phyloP scores from a whole-genome alignment of 805 yeast species.

The Yarrowia sp. region DNA sequence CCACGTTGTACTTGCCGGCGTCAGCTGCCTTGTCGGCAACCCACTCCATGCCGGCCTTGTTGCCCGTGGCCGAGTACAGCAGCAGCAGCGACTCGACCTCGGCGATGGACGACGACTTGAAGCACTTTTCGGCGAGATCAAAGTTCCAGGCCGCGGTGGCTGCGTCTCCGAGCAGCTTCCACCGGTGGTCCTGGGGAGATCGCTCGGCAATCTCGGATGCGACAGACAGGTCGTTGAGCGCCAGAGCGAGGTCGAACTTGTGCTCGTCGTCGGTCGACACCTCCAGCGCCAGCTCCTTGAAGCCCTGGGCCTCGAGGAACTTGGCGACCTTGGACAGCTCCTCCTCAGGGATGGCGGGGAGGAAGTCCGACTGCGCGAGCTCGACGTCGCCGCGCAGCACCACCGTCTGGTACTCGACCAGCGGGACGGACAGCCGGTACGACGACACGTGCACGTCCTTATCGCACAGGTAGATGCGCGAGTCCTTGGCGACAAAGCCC shows the following conservation, averaged over 20 bases:
- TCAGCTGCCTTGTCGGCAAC: conserved; percentile 66
- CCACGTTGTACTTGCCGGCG: conserved; percentile 82
- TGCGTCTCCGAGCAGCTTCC: conserved; percentile 90
- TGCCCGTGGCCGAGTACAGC: conserved; percentile 68
- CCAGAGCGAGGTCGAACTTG: conserved; percentile 82
- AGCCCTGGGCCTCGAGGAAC: conserved; percentile 91
- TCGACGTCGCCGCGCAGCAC: conserved; percentile 94
- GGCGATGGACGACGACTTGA: conserved; percentile 17
- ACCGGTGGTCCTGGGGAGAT: conserved; percentile 57
- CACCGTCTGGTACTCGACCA: conserved; percentile 92
- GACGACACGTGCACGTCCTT: conserved; percentile 81
- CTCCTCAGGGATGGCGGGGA: conserved; percentile 56
- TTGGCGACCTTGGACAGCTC: conserved; percentile 78
- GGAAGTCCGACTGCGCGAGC: conserved; percentile 59
- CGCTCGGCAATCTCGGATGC: conserved; percentile 66
- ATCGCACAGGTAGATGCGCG: conserved; percentile 85
- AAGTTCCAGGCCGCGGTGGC: conserved; percentile 77
- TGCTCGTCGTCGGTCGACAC: conserved; percentile 87
- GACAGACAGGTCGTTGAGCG: conserved; percentile 64
- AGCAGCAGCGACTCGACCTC: conserved; percentile 27
- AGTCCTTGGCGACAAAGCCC: conserved; percentile 89
- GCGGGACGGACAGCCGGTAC: conserved; percentile 77
- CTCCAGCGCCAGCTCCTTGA: conserved; percentile 74
- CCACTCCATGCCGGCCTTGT: conserved; percentile 55
- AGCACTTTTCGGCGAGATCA: conserved; percentile 73